Conservation (phyloP, 2,329 filamentous ascomycete genomes). For the Byssothecium circinans region DNA sequence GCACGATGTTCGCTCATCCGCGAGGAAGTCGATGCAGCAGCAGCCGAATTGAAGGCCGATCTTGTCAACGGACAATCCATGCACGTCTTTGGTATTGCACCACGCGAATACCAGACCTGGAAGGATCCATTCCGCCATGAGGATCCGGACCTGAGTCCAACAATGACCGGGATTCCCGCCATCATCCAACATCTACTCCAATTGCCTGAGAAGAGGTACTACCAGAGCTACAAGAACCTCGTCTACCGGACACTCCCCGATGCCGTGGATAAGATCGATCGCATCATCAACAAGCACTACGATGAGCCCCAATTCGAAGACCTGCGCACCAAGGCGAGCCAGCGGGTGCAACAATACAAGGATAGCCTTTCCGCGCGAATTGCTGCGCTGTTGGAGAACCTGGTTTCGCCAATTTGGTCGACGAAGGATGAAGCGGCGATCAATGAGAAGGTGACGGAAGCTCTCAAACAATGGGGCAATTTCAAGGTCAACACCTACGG, state of each 20-base stretch:
- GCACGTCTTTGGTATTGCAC: slow-evolving; percentile 7
- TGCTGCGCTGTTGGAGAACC: neutral
- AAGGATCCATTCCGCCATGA: neutral
- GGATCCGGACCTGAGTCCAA: slow-evolving; percentile 1
- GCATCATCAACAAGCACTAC: slow-evolving; percentile 5
- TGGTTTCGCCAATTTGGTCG: neutral
- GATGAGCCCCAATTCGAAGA: slow-evolving; percentile 4
- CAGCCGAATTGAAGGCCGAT: slow-evolving; percentile 1
- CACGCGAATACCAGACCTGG: slow-evolving; percentile 6
- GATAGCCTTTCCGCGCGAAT: neutral
- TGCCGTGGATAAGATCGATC: slow-evolving; percentile 2
- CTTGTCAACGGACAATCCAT: slow-evolving; percentile 8
- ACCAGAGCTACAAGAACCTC: slow-evolving; percentile 6
- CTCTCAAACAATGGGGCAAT: neutral
- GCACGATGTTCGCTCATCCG: neutral
- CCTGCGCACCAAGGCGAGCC: slow-evolving; percentile 4
- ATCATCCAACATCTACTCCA: slow-evolving; percentile 4
- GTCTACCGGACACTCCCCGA: neutral
- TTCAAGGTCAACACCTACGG: slow-evolving; percentile 11
- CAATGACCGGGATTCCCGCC: slow-evolving; percentile 12
- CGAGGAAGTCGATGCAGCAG: neutral
- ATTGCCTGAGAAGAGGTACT: slow-evolving; percentile 3
- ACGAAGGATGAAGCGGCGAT: neutral
- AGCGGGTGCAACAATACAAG: neutral
- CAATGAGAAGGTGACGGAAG: neutral